Conservation (phyloP, 768 basidiomycete species). For the Boletus sp. region DNA sequence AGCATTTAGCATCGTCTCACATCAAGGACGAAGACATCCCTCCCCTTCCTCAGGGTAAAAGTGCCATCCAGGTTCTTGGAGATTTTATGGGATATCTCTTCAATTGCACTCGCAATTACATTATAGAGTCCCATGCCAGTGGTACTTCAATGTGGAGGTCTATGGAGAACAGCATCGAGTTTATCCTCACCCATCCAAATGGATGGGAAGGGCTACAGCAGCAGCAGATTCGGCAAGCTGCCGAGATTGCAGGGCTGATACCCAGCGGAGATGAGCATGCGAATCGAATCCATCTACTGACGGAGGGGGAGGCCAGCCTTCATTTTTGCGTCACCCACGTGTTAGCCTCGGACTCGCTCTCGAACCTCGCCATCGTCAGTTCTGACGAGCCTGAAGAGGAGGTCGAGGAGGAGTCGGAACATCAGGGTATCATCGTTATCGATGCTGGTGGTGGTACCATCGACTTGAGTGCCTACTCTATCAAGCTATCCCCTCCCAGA, state of each 20-base stretch:
- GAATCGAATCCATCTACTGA: slow-evolving; percentile 23
- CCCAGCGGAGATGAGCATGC: slow-evolving; percentile 8
- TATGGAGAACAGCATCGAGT: slow-evolving; percentile 17
- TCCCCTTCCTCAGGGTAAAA: slow-evolving; percentile 22
- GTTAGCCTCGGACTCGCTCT: slow-evolving; percentile 31
- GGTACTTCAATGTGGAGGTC: slow-evolving; percentile 24
- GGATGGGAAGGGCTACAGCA: slow-evolving; percentile 33
- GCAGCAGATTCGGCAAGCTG: slow-evolving; percentile 27
- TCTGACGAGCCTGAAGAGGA: neutral
- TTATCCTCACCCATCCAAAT: slow-evolving; percentile 30
- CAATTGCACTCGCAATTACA: slow-evolving; percentile 19
- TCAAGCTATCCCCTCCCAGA: slow-evolving; percentile 17
- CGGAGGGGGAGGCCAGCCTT: slow-evolving; percentile 27
- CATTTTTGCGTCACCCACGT: slow-evolving; percentile 42
- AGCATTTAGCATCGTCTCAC: slow-evolving; percentile 20
- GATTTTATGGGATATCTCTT: slow-evolving; percentile 31
- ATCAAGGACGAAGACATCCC: slow-evolving; percentile 21
- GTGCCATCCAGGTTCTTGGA: slow-evolving; percentile 18
- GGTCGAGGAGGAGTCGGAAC: slow-evolving; percentile 21
- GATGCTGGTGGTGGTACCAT: slow-evolving; percentile 44
- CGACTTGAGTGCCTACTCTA: slow-evolving; percentile 37
- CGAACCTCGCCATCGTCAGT: neutral
- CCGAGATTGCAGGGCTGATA: slow-evolving; percentile 22
- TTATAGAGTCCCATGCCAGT: slow-evolving; percentile 27
- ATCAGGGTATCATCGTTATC: slow-evolving; percentile 38